Percentiles rank a stretch among this genome's conserved stretches.
phyloP scores from a whole-genome alignment of 2,329 filamentous ascomycete genomes.

The Xylariomycetidae sp. region DNA sequence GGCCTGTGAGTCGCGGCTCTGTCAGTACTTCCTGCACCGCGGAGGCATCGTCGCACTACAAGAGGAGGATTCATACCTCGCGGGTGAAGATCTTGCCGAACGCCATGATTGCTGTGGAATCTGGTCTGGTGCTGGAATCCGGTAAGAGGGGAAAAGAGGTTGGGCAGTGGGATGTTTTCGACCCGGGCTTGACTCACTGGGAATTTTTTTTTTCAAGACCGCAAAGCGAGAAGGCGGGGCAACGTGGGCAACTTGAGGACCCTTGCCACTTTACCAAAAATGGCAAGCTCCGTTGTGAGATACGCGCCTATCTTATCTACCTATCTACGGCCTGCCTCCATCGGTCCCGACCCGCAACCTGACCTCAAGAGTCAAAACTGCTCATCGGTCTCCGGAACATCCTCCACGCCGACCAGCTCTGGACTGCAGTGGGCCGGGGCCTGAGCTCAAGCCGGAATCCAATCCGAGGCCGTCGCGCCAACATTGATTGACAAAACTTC shows the following conservation, averaged over 20 bases:
- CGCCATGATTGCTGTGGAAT: conserved; percentile 48
- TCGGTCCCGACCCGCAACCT: too few species aligned
- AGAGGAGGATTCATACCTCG: conserved; percentile 49
- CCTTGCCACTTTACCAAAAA: too few species aligned
- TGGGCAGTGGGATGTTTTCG: conserved; percentile 8
- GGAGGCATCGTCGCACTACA: conserved; percentile 8
- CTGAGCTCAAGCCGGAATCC: too few species aligned
- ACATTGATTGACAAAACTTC: too few species aligned
- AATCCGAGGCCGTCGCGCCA: conserved; percentile 1
- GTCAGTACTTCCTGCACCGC: conserved; percentile 17
- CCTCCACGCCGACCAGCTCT: conserved; percentile 20
- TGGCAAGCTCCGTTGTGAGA: too few species aligned
- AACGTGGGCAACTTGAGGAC: conserved; percentile 12
- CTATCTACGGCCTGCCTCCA: too few species aligned
- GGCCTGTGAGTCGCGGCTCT: conserved; percentile 48
- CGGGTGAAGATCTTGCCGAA: conserved; percentile 97
- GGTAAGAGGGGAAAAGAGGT: conserved; percentile 9
- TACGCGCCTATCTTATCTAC: conserved; percentile 5
- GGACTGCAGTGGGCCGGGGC: too few species aligned
- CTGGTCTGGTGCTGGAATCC: conserved; percentile 18
- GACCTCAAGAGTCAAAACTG: too few species aligned
- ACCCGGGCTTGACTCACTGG: conserved; percentile 13
- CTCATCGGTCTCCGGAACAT: conserved; percentile 21
- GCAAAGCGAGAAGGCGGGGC: conserved; percentile 21
- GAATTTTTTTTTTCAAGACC: conserved; percentile 17